Conservation (phyloP, 306 rosid species). For the Hippophae tibetana region DNA sequence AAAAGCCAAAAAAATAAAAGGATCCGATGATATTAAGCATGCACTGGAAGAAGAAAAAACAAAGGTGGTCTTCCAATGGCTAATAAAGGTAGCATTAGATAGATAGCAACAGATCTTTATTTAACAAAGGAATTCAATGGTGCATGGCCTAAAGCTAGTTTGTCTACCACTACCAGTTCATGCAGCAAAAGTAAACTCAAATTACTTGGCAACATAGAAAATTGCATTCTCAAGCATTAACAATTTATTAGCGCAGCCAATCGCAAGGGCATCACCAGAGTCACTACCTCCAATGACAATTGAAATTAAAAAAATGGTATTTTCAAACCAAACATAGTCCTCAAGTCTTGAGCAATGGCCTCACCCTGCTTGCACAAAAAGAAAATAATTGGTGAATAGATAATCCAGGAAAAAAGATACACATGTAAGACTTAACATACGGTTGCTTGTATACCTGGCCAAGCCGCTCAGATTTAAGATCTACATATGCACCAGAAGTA, state of each 20-base stretch:
- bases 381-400: conserved; percentile 13
- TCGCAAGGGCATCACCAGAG: conserved; percentile 98
- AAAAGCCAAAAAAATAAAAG: conserved; percentile 18
- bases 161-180: too few species aligned
- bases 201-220: conserved; percentile 93
- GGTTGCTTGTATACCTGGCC: conserved; percentile 58
- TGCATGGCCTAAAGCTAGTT: too few species aligned
- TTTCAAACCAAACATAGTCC: conserved; percentile 88
- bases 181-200: conserved; percentile 2
- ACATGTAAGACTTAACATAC: conserved; percentile 12
- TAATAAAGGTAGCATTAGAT: too few species aligned
- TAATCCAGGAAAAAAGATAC: conserved; percentile 16
- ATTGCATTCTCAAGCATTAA: conserved; percentile 97
- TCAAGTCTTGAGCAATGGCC: conserved; percentile 90
- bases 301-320: conserved; percentile 61
- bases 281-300: conserved; percentile 98
- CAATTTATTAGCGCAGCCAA: conserved; percentile 88
- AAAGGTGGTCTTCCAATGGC: background rate
- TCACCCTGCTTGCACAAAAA: conserved; percentile 66
- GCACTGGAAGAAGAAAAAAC: background rate
- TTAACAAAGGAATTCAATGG: too few species aligned
- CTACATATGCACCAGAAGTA: conserved; percentile 95
- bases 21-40: conserved; percentile 12
- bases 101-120: too few species aligned
- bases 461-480: conserved; percentile 76